A percentile compares a stretch with the other conserved stretches of the same genome.
Conservation (phyloP, 2,329 filamentous ascomycete species). For the Botrytis porri region DNA sequence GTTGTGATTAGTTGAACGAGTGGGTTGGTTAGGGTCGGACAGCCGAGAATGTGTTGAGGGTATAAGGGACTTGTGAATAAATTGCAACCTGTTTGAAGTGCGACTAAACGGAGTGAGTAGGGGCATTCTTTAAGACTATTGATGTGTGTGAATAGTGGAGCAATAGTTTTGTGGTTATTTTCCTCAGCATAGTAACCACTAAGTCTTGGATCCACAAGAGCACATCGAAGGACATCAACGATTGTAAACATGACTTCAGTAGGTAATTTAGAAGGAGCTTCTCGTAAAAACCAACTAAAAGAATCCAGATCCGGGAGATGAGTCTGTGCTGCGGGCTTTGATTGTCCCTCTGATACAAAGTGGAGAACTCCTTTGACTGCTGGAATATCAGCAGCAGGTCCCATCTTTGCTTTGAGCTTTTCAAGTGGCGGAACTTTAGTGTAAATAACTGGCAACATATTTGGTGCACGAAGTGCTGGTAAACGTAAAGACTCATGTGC, state of each 20-base stretch:
- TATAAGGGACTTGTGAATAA: slow-evolving; percentile 76
- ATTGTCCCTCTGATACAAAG: slow-evolving; percentile 66
- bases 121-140: slow-evolving; percentile 59
- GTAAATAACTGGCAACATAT: slow-evolving; percentile 64
- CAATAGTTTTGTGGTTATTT: slow-evolving; percentile 58
- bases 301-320: slow-evolving; percentile 67
- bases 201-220: slow-evolving; percentile 73
- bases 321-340: slow-evolving; percentile 59
- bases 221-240: slow-evolving; percentile 79
- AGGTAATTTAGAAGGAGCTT: slow-evolving; percentile 54
- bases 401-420: slow-evolving; percentile 80
- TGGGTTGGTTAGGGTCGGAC: slow-evolving; percentile 50
- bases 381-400: slow-evolving; percentile 54
- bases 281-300: slow-evolving; percentile 60
- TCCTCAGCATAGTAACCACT: slow-evolving; percentile 84
- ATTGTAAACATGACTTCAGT: slow-evolving; percentile 70
- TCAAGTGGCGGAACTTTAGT: slow-evolving; percentile 76
- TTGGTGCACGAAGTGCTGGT: slow-evolving; percentile 63
- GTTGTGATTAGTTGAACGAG: slow-evolving; percentile 70
- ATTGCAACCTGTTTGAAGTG: slow-evolving; percentile 80
- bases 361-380: slow-evolving; percentile 62
- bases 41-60: slow-evolving; percentile 57
- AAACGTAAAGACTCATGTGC: slow-evolving; percentile 70
- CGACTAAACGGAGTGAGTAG: slow-evolving; percentile 79
- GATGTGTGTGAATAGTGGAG: slow-evolving; percentile 58